Conservation (phyloP, 352 stramenopile species). For the Globisporangium paddicum region DNA sequence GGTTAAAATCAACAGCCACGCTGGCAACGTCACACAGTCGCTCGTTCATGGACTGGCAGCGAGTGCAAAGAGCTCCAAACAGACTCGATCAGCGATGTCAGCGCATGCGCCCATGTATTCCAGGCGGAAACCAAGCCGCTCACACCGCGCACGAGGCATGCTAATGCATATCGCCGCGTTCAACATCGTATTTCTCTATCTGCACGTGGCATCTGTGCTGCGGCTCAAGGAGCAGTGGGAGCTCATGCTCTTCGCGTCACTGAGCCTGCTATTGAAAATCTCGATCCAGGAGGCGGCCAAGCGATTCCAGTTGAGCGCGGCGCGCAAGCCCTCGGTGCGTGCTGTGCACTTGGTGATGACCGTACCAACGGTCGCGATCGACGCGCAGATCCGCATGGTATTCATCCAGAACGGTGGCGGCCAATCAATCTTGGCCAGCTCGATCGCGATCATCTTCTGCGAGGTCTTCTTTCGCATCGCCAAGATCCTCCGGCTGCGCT, state of each 20-base stretch:
- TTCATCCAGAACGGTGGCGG: constrained; percentile 21
- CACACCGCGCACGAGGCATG: constrained; percentile 4
- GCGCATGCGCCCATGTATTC: background rate
- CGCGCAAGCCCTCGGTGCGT: constrained; percentile 15
- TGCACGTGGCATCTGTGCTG: constrained; percentile 19
- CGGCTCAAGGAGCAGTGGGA: constrained; percentile 19
- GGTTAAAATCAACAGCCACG: background rate
- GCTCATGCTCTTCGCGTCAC: constrained; percentile 17
- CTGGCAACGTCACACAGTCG: too few species aligned
- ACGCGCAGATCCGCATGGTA: constrained; percentile 30
- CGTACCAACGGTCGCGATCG: constrained; percentile 25
- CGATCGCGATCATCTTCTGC: constrained; percentile 24
- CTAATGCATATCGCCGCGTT: constrained; percentile 14
- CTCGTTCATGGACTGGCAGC: background rate
- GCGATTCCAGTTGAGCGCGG: constrained; percentile 14
- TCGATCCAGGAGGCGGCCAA: constrained; percentile 27
- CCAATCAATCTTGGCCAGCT: constrained; percentile 13
- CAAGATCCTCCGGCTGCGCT: constrained; percentile 27
- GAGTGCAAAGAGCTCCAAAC: background rate
- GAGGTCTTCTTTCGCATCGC: constrained; percentile 31
- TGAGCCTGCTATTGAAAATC: constrained; percentile 27
- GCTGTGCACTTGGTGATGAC: constrained; percentile 25
- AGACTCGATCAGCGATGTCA: background rate
- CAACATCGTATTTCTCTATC: constrained; percentile 16
- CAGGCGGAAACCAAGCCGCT: constrained; percentile 2